Conservation (phyloP, 2,329 filamentous ascomycete genomes). For the Raffaelea deltoideospora region DNA sequence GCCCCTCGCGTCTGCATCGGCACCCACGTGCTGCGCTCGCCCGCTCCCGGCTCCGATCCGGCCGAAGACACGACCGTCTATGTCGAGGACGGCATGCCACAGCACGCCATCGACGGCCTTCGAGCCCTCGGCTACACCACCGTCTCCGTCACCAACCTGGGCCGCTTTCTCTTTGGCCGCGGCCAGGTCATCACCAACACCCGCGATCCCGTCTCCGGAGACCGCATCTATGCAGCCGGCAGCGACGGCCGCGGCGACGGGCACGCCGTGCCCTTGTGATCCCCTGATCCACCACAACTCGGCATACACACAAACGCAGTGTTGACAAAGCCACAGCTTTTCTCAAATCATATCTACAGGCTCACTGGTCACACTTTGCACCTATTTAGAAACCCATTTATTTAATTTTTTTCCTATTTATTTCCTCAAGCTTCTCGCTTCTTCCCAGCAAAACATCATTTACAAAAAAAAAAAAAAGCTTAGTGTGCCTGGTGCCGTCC, state of each 20-base stretch:
- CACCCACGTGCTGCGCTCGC: slow-evolving; percentile 27
- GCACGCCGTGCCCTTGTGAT: slow-evolving; percentile 6
- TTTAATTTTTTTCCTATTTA: background rate
- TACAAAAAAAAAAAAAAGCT: too few species aligned
- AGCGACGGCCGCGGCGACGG: slow-evolving; percentile 82
- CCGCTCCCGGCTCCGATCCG: slow-evolving; percentile 28
- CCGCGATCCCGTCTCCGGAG: slow-evolving; percentile 49
- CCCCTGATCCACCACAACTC: too few species aligned
- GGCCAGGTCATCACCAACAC: slow-evolving; percentile 71
- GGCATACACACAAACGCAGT: too few species aligned
- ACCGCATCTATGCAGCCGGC: slow-evolving; percentile 66
- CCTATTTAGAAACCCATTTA: background rate
- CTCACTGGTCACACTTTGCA: too few species aligned
- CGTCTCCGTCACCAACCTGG: slow-evolving; percentile 45
- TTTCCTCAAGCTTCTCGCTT: too few species aligned
- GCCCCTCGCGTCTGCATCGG: slow-evolving; percentile 77
- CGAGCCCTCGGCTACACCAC: slow-evolving; percentile 56
- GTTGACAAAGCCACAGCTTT: too few species aligned
- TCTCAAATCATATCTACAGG: too few species aligned
- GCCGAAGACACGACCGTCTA: slow-evolving; percentile 48
- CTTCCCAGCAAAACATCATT: too few species aligned
- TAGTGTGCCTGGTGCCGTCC: too few species aligned
- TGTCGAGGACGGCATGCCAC: slow-evolving; percentile 64
- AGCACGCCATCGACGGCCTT: slow-evolving; percentile 49
- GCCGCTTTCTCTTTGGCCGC: slow-evolving; percentile 59